Conservation (phyloP, 176 grass and related monocot species). For the Raddia distichophylla region DNA sequence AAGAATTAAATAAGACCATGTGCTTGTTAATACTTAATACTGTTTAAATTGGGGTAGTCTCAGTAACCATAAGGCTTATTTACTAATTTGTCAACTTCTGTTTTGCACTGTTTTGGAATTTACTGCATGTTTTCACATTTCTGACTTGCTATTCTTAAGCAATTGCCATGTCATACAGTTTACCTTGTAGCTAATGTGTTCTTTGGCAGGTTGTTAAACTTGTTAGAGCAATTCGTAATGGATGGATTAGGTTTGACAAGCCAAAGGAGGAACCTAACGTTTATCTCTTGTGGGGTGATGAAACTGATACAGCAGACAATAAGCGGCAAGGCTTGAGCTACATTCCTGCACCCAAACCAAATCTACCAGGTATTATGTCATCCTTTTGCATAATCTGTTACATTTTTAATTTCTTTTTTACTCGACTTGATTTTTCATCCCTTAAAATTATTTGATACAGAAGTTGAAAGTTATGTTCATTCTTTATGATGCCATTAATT, state of each 20-base stretch:
- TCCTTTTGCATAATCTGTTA: constrained; percentile 7
- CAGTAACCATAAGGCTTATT: not conserved
- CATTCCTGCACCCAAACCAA: constrained; percentile 91
- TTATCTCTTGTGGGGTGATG: constrained; percentile 93
- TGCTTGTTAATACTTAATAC: not conserved
- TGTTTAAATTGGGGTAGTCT: not conserved
- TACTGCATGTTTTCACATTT: constrained; percentile 11
- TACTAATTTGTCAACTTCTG: not conserved
- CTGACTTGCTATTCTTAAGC: not conserved
- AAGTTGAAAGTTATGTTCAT: constrained; percentile 23
- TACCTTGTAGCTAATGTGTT: constrained; percentile 21
- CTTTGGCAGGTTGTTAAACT: constrained; percentile 58
- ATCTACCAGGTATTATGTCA: constrained; percentile 71
- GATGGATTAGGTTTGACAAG: constrained; percentile 90
- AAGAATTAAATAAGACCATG: not conserved
- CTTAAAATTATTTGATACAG: constrained; percentile 17
- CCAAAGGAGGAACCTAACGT: constrained; percentile 68
- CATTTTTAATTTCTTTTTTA: constrained; percentile 1
- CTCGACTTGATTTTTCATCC: not conserved
- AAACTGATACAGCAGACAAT: constrained; percentile 72
- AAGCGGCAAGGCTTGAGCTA: constrained; percentile 87
- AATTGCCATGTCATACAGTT: constrained; percentile 1
- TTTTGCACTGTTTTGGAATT: constrained; percentile 17
- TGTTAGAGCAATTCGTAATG: constrained; percentile 87
- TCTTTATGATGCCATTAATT: constrained; percentile 34